phyloP scores from a whole-genome alignment of 345 rosid genomes.

The Excoecaria agallocha region DNA sequence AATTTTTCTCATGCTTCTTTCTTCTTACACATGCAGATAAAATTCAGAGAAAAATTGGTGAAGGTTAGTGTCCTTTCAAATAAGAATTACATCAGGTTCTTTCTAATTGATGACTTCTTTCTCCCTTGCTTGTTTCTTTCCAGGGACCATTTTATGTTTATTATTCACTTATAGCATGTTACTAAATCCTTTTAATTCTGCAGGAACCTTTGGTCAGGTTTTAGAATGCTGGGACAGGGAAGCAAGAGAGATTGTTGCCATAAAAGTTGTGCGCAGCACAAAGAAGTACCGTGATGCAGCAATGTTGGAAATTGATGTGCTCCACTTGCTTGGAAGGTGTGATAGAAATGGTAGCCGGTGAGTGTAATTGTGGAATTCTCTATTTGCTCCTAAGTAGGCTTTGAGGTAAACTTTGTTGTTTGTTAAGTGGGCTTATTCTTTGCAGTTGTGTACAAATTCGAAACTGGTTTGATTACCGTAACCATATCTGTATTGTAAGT shows the following conservation, averaged over 20 bases:
- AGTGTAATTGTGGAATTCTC: conserved; percentile 20
- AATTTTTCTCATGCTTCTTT: conserved; percentile 9
- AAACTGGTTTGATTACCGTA: conserved; percentile 65
- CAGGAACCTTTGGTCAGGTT: conserved; percentile 80
- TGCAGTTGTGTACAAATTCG: conserved; percentile 65
- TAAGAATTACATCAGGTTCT: not conserved
- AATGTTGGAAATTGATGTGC: conserved; percentile 60
- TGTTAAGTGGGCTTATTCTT: conserved; percentile 32
- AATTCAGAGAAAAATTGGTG: conserved; percentile 64
- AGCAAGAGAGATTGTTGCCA: conserved; percentile 56
- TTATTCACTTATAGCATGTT: not conserved
- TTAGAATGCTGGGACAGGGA: conserved; percentile 78
- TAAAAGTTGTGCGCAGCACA: conserved; percentile 61
- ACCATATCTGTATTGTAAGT: conserved; percentile 72
- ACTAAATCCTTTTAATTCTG: conserved; percentile 12
- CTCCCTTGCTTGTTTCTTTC: conserved; percentile 1
- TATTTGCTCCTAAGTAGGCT: conserved; percentile 4
- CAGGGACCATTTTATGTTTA: not conserved
- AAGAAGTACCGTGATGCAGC: conserved; percentile 71
- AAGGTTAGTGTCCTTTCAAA: conserved; percentile 40
- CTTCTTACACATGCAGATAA: conserved; percentile 44
- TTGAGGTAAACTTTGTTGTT: conserved; percentile 15
- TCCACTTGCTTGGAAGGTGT: conserved; percentile 53
- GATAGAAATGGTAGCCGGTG: conserved; percentile 56
- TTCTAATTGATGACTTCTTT: not conserved